Conservation (phyloP, 805 yeast species). For the Cyberlindnera lachancei region DNA sequence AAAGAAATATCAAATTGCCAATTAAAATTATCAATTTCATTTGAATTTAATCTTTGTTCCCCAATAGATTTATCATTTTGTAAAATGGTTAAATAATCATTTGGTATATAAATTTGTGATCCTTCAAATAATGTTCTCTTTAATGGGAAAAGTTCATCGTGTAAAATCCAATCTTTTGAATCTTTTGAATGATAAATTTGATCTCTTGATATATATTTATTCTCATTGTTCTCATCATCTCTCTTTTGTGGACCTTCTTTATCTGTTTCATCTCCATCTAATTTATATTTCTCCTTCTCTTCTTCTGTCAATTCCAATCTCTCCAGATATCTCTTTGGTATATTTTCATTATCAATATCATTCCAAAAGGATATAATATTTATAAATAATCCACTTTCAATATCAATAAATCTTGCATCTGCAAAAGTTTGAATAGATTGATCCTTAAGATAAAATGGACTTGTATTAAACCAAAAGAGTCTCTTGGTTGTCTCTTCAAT, state of each 20-base stretch:
- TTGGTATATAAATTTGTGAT: slow-evolving; percentile 38
- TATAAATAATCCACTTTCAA: slow-evolving; percentile 40
- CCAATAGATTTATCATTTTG: slow-evolving; percentile 32
- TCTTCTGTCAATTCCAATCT: too few relatives aligned
- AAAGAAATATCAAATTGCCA: slow-evolving; percentile 36
- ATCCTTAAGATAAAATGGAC: slow-evolving; percentile 26
- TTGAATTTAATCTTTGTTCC: slow-evolving; percentile 18
- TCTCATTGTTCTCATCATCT: too few relatives aligned
- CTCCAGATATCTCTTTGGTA: too few relatives aligned
- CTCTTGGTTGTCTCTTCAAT: slow-evolving; percentile 33
- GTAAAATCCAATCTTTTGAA: slow-evolving; percentile 21
- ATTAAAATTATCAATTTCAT: slow-evolving; percentile 14
- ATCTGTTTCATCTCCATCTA: too few relatives aligned
- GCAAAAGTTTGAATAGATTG: slow-evolving; percentile 37
- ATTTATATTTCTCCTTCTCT: too few relatives aligned
- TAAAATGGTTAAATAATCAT: slow-evolving; percentile 29
- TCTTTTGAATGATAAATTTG: slow-evolving; percentile 22
- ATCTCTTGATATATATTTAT: slow-evolving; percentile 7
- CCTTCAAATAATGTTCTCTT: slow-evolving; percentile 39
- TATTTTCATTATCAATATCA: slow-evolving; percentile 10
- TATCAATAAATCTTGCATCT: slow-evolving; percentile 39
- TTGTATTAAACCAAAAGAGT: slow-evolving; percentile 28
- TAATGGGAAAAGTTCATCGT: slow-evolving; percentile 34
- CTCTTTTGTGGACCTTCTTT: too few relatives aligned
- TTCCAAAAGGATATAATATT: slow-evolving; percentile 40